Evolutionary conservation across 805 yeast species (phyloP), one percentile per base, ranked within the genome.

Genomic region (Phaffomyces antillensis): DNA sequence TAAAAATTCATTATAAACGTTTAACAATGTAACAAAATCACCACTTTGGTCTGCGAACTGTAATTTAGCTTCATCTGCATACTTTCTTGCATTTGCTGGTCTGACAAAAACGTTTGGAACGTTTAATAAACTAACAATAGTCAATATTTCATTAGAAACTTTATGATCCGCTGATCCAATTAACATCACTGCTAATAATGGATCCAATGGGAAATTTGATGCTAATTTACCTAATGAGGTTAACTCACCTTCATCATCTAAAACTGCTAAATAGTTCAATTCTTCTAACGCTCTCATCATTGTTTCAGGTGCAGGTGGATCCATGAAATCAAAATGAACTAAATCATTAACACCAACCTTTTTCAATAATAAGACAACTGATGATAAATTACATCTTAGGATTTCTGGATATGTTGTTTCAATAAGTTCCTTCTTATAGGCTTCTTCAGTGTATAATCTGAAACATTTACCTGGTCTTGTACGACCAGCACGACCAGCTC

Each of bases 401-500:
- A 91, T 90, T 67, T 91, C 99, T 2, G 99, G 99, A 60, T 91
- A 87, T 57, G 95, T 85, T 64, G 95, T 98, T 59, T 91, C 96
- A 51, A 88, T 86, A 58, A 91, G 73, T 64, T 93, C 98, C 61
- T 86, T 85, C 61, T 88, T 81, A 73, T 88, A 91, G 2, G 98
- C 97, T 58, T 89, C 97, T 63, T 93, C 97, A 1, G 99, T 93
- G 68, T 91, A 91, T 44, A 91, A 72, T 61, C 99, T 76, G 77
- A 91, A 91, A 67, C 97, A 91, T 65, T 93, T 91, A 61, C 99
- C 99, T 15, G 98, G 96, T 59, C 96, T 79, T 7, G 97, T 91
- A 79, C 99, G 91, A 71, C 99, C 99, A 45, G 99, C 99, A 77
- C 99, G 86, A 77, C 99, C 99, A 32, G 98, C 98, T 67, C 99